Conservation (phyloP, 371 early-diverging fungal species). For the Spiromyces aspiralis region DNA sequence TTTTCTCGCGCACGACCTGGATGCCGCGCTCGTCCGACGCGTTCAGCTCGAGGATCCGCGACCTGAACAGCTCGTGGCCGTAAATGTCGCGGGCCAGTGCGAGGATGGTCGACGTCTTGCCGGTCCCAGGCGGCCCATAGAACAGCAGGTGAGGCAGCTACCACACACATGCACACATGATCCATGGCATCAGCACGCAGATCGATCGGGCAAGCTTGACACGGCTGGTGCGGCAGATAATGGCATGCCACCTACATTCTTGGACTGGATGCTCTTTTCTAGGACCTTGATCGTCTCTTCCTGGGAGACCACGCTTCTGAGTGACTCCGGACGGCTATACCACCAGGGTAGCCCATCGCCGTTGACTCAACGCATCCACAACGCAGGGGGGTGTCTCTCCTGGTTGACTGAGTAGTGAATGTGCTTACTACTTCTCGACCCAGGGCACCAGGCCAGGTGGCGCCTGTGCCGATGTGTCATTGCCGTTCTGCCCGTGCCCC, state of each 20-base stretch:
- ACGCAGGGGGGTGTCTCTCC: not conserved
- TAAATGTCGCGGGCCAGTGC: conserved; percentile 85
- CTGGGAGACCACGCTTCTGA: conserved; percentile 78
- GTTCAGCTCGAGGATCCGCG: conserved; percentile 93
- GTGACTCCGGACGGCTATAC: conserved; percentile 58
- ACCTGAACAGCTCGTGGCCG: conserved; percentile 41
- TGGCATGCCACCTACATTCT: conserved; percentile 31
- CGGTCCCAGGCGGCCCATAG: conserved; percentile 98
- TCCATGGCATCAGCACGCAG: conserved; percentile 20
- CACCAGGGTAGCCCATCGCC: not conserved
- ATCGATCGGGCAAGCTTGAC: not conserved
- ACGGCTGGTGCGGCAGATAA: too few species aligned
- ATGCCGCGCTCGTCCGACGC: conserved; percentile 99
- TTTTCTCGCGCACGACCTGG: conserved; percentile 82
- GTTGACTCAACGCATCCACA: not conserved
- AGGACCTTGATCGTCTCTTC: conserved; percentile 78
- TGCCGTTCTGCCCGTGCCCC: too few species aligned
- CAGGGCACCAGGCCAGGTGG: too few species aligned
- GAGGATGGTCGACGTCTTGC: conserved; percentile 97
- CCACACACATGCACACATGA: not conserved
- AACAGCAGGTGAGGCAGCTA: conserved; percentile 92
- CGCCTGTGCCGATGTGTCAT: too few species aligned
- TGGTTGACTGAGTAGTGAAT: not conserved
- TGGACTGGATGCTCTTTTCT: conserved; percentile 66
- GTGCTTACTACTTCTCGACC: conserved; percentile 8